Evolutionary conservation across 2,329 filamentous ascomycete species (phyloP).

Genomic region (Xylaria sp.): DNA sequence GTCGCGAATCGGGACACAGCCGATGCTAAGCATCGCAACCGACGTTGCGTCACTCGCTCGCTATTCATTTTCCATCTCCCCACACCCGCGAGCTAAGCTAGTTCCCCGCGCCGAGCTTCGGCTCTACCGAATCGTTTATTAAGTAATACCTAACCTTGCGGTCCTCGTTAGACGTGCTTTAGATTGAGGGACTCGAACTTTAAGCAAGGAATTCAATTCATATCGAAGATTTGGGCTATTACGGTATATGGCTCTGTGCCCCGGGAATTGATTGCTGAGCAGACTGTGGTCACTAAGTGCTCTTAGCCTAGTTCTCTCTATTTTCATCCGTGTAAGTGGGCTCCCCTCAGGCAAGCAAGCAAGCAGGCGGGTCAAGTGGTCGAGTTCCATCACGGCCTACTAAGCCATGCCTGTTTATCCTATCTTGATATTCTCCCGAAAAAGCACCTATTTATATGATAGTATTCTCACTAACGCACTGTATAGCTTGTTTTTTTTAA

Average conservation of each 20-base stretch:
- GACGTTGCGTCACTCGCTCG: slow-evolving; percentile 7
- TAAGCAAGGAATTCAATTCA: too few species aligned
- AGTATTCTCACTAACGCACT: not conserved
- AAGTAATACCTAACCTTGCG: too few species aligned
- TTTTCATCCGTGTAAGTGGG: not conserved
- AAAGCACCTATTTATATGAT: not conserved
- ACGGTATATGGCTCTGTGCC: too few species aligned
- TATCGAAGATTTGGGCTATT: too few species aligned
- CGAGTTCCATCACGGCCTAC: too few species aligned
- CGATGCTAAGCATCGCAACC: slow-evolving; percentile 18
- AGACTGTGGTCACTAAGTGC: too few species aligned
- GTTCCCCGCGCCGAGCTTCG: slow-evolving; percentile 18
- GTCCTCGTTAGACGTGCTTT: too few species aligned
- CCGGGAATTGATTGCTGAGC: too few species aligned
- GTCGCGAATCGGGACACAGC: slow-evolving; percentile 17
- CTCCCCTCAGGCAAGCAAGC: not conserved
- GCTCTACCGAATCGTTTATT: not conserved
- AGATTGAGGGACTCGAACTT: too few species aligned
- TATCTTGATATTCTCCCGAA: too few species aligned
- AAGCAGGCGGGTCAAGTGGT: too few species aligned
- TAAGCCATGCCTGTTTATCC: too few species aligned
- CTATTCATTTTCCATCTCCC: not conserved
- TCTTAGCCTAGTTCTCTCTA: not conserved
- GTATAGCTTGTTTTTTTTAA: not conserved
- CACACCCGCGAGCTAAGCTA: not conserved